Conservation (phyloP, 2,329 filamentous ascomycete species). For the Lomentospora prolificans region DNA sequence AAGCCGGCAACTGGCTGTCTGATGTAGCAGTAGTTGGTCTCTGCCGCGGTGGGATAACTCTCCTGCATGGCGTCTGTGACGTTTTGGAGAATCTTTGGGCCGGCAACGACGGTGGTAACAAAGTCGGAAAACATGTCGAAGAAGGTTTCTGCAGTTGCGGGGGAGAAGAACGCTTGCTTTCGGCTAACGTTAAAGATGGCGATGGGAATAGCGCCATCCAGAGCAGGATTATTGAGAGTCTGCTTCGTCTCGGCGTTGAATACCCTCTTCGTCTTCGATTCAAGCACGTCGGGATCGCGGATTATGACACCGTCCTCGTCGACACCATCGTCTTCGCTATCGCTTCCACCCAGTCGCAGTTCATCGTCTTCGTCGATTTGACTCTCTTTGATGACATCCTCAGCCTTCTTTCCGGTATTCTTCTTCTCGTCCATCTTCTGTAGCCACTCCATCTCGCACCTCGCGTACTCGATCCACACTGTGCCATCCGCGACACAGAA, state of each 20-base stretch:
- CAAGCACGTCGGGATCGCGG: constrained; percentile 35
- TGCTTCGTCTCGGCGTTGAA: constrained; percentile 34
- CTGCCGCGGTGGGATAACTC: constrained; percentile 48
- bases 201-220: constrained; percentile 86
- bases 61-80: constrained; percentile 57
- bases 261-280: constrained; percentile 28
- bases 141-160: constrained; percentile 61
- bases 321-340: constrained; percentile 33
- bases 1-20: constrained; percentile 61
- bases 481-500: constrained; percentile 70
- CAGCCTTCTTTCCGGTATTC: constrained; percentile 33
- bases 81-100: constrained; percentile 60
- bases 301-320: constrained; percentile 31
- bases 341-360: constrained; percentile 29
- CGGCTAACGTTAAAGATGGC: constrained; percentile 83
- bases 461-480: constrained; percentile 84
- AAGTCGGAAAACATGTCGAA: constrained; percentile 73
- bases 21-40: constrained; percentile 61
- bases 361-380: constrained; percentile 39
- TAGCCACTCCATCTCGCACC: constrained; percentile 87
- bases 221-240: constrained; percentile 64
- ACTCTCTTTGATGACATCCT: constrained; percentile 33
- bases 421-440: constrained; percentile 67
- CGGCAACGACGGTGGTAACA: constrained; percentile 42
- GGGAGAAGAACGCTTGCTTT: constrained; percentile 63